phyloP scores from a whole-genome alignment of 2,329 filamentous ascomycete species.

The Canariomyces notabilis region DNA sequence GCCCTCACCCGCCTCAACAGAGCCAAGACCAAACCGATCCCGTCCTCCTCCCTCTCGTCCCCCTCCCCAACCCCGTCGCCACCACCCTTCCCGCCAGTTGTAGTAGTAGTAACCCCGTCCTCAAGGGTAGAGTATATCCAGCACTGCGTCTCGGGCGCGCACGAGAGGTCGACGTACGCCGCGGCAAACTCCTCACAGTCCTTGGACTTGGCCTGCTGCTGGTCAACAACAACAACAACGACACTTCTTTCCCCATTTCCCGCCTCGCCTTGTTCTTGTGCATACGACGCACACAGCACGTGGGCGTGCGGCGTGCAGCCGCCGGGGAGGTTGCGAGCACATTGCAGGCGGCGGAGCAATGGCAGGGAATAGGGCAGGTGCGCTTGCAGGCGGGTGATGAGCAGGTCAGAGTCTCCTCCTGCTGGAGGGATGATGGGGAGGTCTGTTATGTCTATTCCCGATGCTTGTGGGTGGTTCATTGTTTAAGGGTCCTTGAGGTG shows the following conservation, averaged over 20 bases:
- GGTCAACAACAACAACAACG: too few relatives aligned
- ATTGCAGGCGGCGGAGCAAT: conserved; percentile 59
- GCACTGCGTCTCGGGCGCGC: conserved; percentile 58
- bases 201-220: too few relatives aligned
- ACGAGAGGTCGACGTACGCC: conserved; percentile 57
- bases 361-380: conserved; percentile 56
- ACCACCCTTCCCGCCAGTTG: background rate
- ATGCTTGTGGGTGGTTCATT: background rate
- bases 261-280: background rate
- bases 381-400: conserved; percentile 44
- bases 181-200: conserved; percentile 41
- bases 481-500: too few relatives aligned
- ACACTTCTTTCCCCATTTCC: too few relatives aligned
- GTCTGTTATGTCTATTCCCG: conserved; percentile 10
- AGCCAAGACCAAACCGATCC: conserved; percentile 27
- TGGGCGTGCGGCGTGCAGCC: conserved; percentile 40
- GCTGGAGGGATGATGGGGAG: conserved; percentile 19
- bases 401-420: too few relatives aligned
- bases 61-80: conserved; percentile 28
- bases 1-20: conserved; percentile 26
- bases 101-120: conserved; percentile 17
- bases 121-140: conserved; percentile 58
- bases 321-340: conserved; percentile 38
- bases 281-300: conserved; percentile 36
- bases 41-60: conserved; percentile 14